Evolutionary conservation across 2,329 filamentous ascomycete species (phyloP), one percentile per base, ranked within the genome.

Genomic region (Bipolaris victoriae): DNA sequence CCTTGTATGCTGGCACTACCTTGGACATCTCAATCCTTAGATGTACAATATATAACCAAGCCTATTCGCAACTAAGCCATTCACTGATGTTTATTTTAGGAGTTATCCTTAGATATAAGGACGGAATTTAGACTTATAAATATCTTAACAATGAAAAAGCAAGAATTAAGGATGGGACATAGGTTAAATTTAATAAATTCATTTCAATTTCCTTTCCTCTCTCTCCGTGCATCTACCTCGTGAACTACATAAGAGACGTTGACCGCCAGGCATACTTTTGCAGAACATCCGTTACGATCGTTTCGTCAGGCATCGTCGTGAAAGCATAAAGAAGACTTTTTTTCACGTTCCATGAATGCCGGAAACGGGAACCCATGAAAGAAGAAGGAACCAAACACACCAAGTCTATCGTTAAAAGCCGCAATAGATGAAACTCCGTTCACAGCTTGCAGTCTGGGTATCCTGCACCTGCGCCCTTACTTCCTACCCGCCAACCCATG

Each of bases 341-440:
- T 66, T 61, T 60, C 54, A 55, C 52, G 52, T 57, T 59, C 63
- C 63, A 60, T 62, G 57, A 63, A 67, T 69, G 61, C 66, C 65
- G 58, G 62, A 58, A 60, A 66, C 65, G 60, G 62, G 57, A 61
- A 66, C 58, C 59, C 53, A 62, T 60, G 59, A 70, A 67, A 62
- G 63, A 64, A 57, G 58, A 64, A 65, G 67, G 64, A 67, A 68
- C 65, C 62, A 66, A 67, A 69, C 67, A 69, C 68, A 72, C 68
- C 67, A 67, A 63, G 65, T 73, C 69, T 73, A 72, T 72, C 68
- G 67, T 71, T 60, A 69, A 68, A 70, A 69, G 68, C 68, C 64
- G 66, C 69, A 72, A 67, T 57, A 62, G 63, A 64, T 66, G 52
- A 60, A 68, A 68, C 65, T 70, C 67, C 66, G 62, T 62, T 65